A percentile compares a stretch with the other conserved stretches of the same genome.
Conservation (phyloP, 2,329 filamentous ascomycete genomes). For the Exserohilum turcica region DNA sequence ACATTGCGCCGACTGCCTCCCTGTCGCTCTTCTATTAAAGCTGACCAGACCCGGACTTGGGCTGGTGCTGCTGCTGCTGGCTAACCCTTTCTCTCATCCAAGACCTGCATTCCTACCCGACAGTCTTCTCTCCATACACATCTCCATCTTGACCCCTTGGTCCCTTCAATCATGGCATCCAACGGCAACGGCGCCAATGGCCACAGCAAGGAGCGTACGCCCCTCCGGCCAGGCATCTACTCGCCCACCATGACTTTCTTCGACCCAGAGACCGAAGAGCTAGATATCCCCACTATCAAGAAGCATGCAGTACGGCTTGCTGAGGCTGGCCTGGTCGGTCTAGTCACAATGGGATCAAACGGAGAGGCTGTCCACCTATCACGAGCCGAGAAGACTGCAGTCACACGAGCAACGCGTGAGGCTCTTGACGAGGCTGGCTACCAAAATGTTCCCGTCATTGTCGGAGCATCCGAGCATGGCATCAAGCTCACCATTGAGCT, state of each 20-base stretch:
- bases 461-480: constrained; percentile 80
- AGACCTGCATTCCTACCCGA: constrained; percentile 6
- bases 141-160: constrained; percentile 1
- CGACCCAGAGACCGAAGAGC: constrained; percentile 78
- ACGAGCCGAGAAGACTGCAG: constrained; percentile 73
- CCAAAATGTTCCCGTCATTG: constrained; percentile 74
- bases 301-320: constrained; percentile 80
- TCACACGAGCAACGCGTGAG: constrained; percentile 78
- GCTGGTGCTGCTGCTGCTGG: constrained; percentile 16
- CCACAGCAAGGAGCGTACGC: constrained; percentile 50
- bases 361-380: constrained; percentile 87
- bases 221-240: constrained; percentile 81
- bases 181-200: constrained; percentile 47
- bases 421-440: constrained; percentile 83
- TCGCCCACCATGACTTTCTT: constrained; percentile 93
- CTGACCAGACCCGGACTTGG: constrained; percentile 38
- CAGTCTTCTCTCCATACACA: not conserved
- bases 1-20: constrained; percentile 42
- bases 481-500: constrained; percentile 80
- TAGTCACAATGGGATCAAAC: constrained; percentile 89
- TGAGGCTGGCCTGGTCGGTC: constrained; percentile 75
- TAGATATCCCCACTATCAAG: constrained; percentile 80
- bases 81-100: constrained; percentile 25
- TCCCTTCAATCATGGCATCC: constrained; percentile 27
- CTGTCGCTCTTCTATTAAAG: constrained; percentile 47